Evolutionary conservation across 495 filamentous ascomycete genomes (phyloP), one percentile per base, ranked within the genome.

Genomic region (Parathielavia hyrcaniae): DNA sequence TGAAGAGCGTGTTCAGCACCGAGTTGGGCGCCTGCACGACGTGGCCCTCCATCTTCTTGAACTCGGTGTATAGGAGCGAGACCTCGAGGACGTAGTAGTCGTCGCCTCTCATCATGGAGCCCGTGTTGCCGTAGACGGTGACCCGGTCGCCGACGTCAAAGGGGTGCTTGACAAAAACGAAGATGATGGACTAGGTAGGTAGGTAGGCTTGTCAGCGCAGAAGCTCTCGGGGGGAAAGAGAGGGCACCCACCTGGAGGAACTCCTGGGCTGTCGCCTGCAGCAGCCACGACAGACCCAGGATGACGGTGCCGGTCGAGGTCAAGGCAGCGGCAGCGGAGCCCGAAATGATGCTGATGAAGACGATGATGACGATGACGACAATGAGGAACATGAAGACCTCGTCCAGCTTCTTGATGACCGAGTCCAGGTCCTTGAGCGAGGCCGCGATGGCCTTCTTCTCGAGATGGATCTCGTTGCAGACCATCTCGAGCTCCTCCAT

Each of bases 41-140:
- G 61, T 96, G 91, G 13, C 92, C 92, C 67, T 96, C 86, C 85
- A 96, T 90, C 75, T 97, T 97, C 75, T 96, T 97, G 77, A 97
- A 96, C 66, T 97, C 93, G 30, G 93, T 97, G 66, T 91, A 96
- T 11, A 98, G 81, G n/a, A 97, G 77, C 9, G 90, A 86, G 45
- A 97, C 91, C 61, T 96, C 89, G 55, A 95, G 91, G 53, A 98
- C 90, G 59, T 96, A 95, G 73, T 96, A 97, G 64, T 96, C 91
- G 67, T 97, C 91, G 23, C 91, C 90, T 17, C 80, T 77, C 69
- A 89, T 80, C 16, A 78, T 65, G 26, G 84, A 78, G 57, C 92
- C 93, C 0, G 92, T 85, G 67, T 95, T 96, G 45, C 90, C 90
- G 64, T 96, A 96, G 34, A 97, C 80, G 19, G 88, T 88, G 3